A percentile compares a stretch with the other conserved stretches of the same genome.
Evolutionary conservation across 1,284 basidiomycete genomes (phyloP).

Genomic region (Coniferiporia sulphurascens): DNA sequence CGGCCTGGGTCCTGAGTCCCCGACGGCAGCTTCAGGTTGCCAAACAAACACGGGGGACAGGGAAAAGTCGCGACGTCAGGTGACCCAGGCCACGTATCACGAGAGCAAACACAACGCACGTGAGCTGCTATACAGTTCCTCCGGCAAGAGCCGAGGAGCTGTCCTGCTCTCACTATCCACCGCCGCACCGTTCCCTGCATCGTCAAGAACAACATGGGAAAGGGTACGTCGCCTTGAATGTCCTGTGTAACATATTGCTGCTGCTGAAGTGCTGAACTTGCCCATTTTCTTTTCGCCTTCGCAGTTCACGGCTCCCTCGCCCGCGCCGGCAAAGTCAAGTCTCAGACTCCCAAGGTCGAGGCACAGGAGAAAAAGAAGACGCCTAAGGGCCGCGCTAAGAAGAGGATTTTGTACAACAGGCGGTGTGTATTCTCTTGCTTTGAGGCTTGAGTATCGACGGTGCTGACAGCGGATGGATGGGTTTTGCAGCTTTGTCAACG

Average conservation of each 20-base stretch:
- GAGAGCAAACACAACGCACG: too few species aligned
- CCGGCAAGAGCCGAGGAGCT: background rate
- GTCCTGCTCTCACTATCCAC: too few species aligned
- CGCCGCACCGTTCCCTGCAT: background rate
- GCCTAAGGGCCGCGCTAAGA: constrained; percentile 95
- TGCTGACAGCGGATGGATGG: constrained; percentile 7
- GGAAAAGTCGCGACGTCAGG: too few species aligned
- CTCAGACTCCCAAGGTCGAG: constrained; percentile 95
- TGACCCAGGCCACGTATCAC: too few species aligned
- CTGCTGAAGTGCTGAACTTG: background rate
- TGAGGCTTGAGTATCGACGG: constrained; percentile 5
- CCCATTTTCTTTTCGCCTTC: background rate
- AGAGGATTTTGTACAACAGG: constrained; percentile 92
- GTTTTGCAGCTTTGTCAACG: constrained; percentile 84
- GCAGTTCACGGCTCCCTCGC: constrained; percentile 98
- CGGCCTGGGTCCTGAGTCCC: too few species aligned
- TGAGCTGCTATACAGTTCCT: background rate
- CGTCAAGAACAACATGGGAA: constrained; percentile 16
- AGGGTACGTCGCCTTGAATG: constrained; percentile 1
- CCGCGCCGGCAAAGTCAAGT: constrained; percentile 99
- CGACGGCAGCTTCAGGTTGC: too few species aligned
- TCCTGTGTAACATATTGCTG: background rate
- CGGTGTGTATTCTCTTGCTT: constrained; percentile 48
- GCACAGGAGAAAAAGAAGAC: constrained; percentile 98
- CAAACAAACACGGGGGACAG: too few species aligned